Conservation (phyloP, 306 rosid genomes). For the Fragaria ananassa region DNA sequence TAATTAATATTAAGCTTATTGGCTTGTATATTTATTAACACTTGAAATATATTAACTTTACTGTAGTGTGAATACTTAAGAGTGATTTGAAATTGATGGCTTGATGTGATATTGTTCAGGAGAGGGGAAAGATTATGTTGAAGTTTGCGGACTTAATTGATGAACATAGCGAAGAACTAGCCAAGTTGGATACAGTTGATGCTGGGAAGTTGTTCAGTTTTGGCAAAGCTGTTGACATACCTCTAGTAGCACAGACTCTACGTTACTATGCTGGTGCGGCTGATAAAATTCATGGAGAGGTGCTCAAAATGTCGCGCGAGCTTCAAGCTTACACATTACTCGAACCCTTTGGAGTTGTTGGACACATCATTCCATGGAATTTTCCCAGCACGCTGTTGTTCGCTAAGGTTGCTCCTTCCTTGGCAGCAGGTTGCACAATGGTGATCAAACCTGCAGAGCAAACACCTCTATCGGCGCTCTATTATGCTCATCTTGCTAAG, state of each 20-base stretch:
- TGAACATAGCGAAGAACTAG: constrained; percentile 58
- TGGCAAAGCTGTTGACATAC: constrained; percentile 52
- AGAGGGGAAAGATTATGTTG: constrained; percentile 51
- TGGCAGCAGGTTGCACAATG: constrained; percentile 93
- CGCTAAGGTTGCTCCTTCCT: constrained; percentile 60
- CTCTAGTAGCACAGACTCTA: constrained; percentile 31
- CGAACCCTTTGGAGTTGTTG: constrained; percentile 85
- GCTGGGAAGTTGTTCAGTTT: constrained; percentile 48
- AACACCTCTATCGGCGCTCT: constrained; percentile 79
- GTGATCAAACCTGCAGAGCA: constrained; percentile 87
- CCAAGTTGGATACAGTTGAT: constrained; percentile 65
- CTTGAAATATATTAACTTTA: not conserved
- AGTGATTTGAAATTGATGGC: not conserved
- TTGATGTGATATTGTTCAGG: constrained; percentile 35
- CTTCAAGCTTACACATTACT: constrained; percentile 64
- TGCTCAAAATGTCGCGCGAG: constrained; percentile 43
- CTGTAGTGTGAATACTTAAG: not conserved
- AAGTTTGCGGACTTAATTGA: constrained; percentile 71
- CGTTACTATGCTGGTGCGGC: constrained; percentile 93
- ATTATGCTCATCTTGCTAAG: constrained; percentile 72
- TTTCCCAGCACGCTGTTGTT: constrained; percentile 55
- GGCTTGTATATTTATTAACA: not conserved
- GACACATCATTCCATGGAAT: constrained; percentile 87
- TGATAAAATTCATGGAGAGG: constrained; percentile 78
- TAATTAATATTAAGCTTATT: not conserved